Conservation (phyloP, 352 stramenopile species). For the Globisporangium acanthophoron region DNA sequence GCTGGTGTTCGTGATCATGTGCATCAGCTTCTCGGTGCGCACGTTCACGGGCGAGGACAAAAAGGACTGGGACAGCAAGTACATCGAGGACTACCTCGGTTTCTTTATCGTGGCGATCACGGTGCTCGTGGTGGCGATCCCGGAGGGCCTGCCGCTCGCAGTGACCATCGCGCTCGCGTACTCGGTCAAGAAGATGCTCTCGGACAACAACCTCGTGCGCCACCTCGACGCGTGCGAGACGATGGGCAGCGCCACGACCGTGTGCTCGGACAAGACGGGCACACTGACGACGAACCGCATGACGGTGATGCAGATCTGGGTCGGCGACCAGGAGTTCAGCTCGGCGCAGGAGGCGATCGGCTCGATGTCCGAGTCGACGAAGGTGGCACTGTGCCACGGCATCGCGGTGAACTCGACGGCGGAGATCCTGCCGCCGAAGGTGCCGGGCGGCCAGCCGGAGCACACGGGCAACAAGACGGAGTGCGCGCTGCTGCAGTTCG, state of each 20-base stretch:
- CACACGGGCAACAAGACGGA: constrained; percentile 85
- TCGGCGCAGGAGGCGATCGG: constrained; percentile 37
- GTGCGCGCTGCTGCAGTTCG: constrained; percentile 66
- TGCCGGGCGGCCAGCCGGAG: constrained; percentile 44
- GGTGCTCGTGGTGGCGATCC: constrained; percentile 95
- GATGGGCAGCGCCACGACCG: constrained; percentile 93
- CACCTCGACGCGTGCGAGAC: constrained; percentile 89
- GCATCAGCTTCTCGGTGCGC: constrained; percentile 56
- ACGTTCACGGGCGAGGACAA: constrained; percentile 39
- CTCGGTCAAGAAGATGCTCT: constrained; percentile 92
- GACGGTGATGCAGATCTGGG: constrained; percentile 91
- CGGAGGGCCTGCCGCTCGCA: constrained; percentile 95
- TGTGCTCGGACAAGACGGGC: constrained; percentile 98
- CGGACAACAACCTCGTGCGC: constrained; percentile 87
- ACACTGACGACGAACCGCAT: constrained; percentile 98
- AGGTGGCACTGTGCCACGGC: constrained; percentile 59
- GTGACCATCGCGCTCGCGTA: constrained; percentile 97
- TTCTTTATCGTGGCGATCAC: constrained; percentile 88
- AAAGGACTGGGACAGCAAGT: constrained; percentile 44
- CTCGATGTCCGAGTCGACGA: constrained; percentile 48
- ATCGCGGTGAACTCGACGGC: constrained; percentile 73
- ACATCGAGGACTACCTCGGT: constrained; percentile 59
- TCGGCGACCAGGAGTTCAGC: constrained; percentile 55
- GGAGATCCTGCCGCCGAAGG: constrained; percentile 55
- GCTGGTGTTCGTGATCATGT: constrained; percentile 79